Percentiles rank a stretch among this genome's conserved stretches.
Conservation (phyloP, 78 protist genomes). For the Emiliania huxleyi region DNA sequence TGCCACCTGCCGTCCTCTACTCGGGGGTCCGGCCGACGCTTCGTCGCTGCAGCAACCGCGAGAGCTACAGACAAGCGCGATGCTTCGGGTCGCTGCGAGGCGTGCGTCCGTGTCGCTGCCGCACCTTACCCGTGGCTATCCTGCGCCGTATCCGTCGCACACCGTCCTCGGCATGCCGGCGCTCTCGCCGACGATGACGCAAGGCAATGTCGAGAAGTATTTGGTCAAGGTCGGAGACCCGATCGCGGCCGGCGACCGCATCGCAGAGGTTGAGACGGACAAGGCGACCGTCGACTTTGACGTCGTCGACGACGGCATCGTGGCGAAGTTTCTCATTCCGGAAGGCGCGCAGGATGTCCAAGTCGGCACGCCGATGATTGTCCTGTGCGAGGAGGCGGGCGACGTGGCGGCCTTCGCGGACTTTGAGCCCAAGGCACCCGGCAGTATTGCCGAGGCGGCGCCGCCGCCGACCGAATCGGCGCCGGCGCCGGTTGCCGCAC, state of each 20-base stretch:
- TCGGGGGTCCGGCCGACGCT: too few relatives aligned
- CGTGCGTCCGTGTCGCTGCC: too few relatives aligned
- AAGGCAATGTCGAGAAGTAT: conserved; percentile 14
- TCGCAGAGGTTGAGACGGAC: conserved; percentile 40
- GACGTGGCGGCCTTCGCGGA: conserved; percentile 10
- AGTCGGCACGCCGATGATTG: not conserved
- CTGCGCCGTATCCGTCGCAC: too few relatives aligned
- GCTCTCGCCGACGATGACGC: conserved; percentile 50
- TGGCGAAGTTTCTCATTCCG: conserved; percentile 17
- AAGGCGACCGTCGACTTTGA: conserved; percentile 48
- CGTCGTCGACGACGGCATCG: conserved; percentile 10
- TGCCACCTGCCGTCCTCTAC: too few relatives aligned
- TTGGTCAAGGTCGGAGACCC: not conserved
- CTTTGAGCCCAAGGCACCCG: too few relatives aligned
- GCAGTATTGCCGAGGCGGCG: too few relatives aligned
- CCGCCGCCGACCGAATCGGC: too few relatives aligned
- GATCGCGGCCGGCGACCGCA: not conserved
- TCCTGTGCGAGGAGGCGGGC: not conserved
- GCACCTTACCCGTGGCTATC: too few relatives aligned
- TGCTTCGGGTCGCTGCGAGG: too few relatives aligned
- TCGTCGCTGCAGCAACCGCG: too few relatives aligned
- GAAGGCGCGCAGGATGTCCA: conserved; percentile 19
- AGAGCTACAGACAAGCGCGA: too few relatives aligned
- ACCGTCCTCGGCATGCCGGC: conserved; percentile 23
- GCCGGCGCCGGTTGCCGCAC: too few relatives aligned